Evolutionary conservation across 192 early-diverging fungal species (phyloP), one percentile per base, ranked within the genome.

Genomic region (Backusella sp.): DNA sequence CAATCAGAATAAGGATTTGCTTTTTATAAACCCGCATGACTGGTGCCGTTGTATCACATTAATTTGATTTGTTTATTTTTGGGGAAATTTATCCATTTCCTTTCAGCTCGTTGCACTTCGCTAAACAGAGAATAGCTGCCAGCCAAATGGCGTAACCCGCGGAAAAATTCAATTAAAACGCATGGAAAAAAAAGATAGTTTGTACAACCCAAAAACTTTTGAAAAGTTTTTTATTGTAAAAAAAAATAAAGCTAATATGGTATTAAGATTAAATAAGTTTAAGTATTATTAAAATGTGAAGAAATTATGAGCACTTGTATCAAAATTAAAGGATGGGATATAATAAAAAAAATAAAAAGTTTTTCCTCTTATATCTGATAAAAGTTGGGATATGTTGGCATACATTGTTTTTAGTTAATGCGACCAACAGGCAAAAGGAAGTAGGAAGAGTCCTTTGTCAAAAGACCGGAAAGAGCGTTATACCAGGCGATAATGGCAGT

Each of bases 401-500:
- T 73, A 70, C 23, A 36, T 70, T 39, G 2, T 35, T 30, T 68
- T 35, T 68, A 79, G 41, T 52, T 52, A 53, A 81, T 67, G 32
- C 73, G 75, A 42, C 76, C 73, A 41, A 66, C 62, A 53, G 90
- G 91, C 36, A 92, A 80, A 12, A 68, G 80, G 59, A 92, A 86
- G 77, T 86, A 84, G 70, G 88, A 87, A 71, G 82, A 87, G 30
- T 86, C 75, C 6, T 77, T 76, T 36, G 82, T 84, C 62, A 90
- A 88, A 7, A 92, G 85, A 75, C 89, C 88, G 17, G 88, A 85
- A 0, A 90, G 86, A 23, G 91, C 88, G 76, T 86, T 88, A 79
- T 95, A 95, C 91, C 91, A 95, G 67, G 91, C 93, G 73, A 91
- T 86, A 17, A 92, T 65, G 9, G 93, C 89, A 26, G 93, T 94